These are phyloP conservation scores for Fusarium falciforme DNA, from an alignment of 2,329 filamentous ascomycete species.

Conservation along the genomic window DNA sequence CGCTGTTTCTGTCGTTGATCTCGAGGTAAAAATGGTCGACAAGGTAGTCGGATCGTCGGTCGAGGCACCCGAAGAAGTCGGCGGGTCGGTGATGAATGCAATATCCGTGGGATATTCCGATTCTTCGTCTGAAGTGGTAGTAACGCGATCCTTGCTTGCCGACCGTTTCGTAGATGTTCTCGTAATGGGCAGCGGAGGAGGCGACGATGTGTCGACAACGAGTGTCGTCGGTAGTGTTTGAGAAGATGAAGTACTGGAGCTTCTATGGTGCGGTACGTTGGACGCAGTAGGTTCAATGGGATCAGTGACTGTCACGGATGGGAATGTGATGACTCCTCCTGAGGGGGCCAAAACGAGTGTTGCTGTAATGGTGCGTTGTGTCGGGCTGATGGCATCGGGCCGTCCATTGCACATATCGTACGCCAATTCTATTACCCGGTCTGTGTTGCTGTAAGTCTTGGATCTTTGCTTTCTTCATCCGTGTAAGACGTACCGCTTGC, in stretches of 20 bases:
- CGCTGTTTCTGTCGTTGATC: constrained; percentile 23
- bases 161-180: constrained; percentile 9
- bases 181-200: constrained; percentile 30
- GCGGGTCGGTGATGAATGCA: constrained; percentile 24
- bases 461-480: not conserved
- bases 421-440: constrained; percentile 58
- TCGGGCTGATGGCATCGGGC: constrained; percentile 63
- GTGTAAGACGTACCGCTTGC: constrained; percentile 45
- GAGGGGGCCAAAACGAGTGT: constrained; percentile 58
- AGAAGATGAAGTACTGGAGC: constrained; percentile 19
- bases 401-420: constrained; percentile 68
- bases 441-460: constrained; percentile 44
- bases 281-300: not conserved
- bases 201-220: constrained; percentile 42
- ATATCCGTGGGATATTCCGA: not conserved
- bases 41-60: constrained; percentile 6
- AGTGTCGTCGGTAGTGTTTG: constrained; percentile 44
- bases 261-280: constrained; percentile 3
- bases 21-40: constrained; percentile 2
- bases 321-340: constrained; percentile 46
- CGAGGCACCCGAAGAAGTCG: constrained; percentile 12
- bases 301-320: constrained; percentile 29
- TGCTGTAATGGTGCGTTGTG: constrained; percentile 68
- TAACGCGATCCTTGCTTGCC: constrained; percentile 1
- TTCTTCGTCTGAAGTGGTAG: not conserved